Conservation (phyloP, 805 yeast species). For the Wilhelminamyces savonicus region DNA sequence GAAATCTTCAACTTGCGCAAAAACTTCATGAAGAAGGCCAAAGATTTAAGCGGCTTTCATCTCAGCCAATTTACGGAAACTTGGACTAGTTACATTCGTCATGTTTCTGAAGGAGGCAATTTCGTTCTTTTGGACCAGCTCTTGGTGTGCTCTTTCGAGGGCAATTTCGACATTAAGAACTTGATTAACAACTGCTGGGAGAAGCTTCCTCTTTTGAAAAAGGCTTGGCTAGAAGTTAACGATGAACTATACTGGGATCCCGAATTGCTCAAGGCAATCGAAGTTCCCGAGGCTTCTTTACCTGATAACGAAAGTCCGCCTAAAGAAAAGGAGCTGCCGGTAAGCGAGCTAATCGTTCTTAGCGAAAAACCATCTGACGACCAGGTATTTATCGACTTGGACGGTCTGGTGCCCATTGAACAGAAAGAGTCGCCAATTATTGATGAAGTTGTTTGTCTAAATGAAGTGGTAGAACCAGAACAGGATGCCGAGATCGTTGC, state of each 20-base stretch:
- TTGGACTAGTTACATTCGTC: conserved; percentile 14
- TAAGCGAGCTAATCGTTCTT: too few relatives aligned
- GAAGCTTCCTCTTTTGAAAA: conserved; percentile 13
- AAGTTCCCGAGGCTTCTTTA: too few relatives aligned
- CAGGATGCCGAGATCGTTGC: too few relatives aligned
- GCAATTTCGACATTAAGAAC: conserved; percentile 10
- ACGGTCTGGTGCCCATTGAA: too few relatives aligned
- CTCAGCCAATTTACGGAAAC: conserved; percentile 9
- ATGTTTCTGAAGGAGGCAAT: conserved; percentile 6
- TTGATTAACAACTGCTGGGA: conserved; percentile 14
- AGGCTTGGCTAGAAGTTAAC: conserved; percentile 7
- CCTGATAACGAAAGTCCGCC: too few relatives aligned
- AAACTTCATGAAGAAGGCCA: conserved; percentile 8
- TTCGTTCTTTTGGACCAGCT: conserved; percentile 14
- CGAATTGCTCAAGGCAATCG: conserved; percentile 1
- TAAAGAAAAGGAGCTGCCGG: too few relatives aligned
- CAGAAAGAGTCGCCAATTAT: too few relatives aligned
- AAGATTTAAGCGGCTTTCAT: conserved; percentile 5
- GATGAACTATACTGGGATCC: conserved; percentile 4
- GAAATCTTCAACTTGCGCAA: conserved; percentile 16
- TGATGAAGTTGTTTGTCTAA: too few relatives aligned
- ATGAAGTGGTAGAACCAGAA: too few relatives aligned
- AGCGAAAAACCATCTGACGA: too few relatives aligned
- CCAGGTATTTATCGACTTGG: too few relatives aligned
- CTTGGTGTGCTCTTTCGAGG: conserved; percentile 7